phyloP scores from a whole-genome alignment of 768 basidiomycete genomes.

The Trametes punicea region DNA sequence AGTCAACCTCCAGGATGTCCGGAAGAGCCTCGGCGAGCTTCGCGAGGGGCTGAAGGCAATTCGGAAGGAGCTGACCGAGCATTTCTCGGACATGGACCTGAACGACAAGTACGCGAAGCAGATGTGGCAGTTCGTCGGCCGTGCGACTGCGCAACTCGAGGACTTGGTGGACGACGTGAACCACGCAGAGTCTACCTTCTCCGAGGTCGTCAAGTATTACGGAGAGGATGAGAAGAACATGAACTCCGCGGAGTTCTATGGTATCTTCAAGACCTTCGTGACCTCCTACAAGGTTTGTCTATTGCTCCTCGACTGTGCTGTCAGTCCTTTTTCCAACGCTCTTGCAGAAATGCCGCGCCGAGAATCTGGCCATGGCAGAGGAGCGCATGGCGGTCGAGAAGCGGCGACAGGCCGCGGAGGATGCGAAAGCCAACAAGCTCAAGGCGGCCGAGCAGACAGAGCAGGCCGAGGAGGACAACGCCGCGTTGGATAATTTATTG shows the following conservation, averaged over 20 bases:
- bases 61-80: conserved; percentile 71
- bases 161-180: conserved; percentile 86
- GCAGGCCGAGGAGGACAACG: conserved; percentile 50
- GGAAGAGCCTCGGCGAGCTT: conserved; percentile 70
- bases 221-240: conserved; percentile 90
- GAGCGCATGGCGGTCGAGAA: conserved; percentile 66
- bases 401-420: conserved; percentile 65
- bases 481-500: conserved; percentile 66
- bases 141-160: conserved; percentile 70
- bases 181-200: conserved; percentile 77
- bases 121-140: conserved; percentile 88
- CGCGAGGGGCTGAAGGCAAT: conserved; percentile 76
- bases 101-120: conserved; percentile 81
- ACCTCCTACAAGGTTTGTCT: conserved; percentile 79
- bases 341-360: conserved; percentile 77
- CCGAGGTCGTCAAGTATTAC: conserved; percentile 85
- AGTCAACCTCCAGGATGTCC: conserved; percentile 87
- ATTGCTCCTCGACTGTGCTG: too few species aligned
- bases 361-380: conserved; percentile 73
- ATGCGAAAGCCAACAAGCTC: conserved; percentile 53
- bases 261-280: conserved; percentile 94
- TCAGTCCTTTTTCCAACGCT: background rate
- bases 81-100: conserved; percentile 70
- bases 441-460: conserved; percentile 41
- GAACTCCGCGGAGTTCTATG: conserved; percentile 91